Evolutionary conservation across 768 basidiomycete genomes (phyloP), one percentile per base, ranked within the genome.

Genomic region (Hericium alpestre): DNA sequence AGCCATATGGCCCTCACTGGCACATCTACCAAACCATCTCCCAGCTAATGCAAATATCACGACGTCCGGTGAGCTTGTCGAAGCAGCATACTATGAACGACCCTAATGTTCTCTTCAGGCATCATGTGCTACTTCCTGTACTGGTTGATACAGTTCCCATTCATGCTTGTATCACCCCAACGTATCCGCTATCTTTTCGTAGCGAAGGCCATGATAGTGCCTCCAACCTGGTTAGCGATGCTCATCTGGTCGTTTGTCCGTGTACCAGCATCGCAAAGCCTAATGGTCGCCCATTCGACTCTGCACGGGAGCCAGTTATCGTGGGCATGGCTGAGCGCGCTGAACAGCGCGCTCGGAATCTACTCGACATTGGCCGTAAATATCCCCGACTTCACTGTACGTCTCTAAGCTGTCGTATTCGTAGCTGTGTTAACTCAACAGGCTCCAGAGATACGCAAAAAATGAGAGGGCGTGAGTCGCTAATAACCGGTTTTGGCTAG

Each of bases 321-420:
- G n/a, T 90, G 88, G 86, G 86, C 80, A 2, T 93, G 87, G 87
- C 70, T 95, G 51, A 76, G 76, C 54, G 81, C 83, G 0, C 64
- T 95, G 58, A 93, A 91, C 65, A 82, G 84, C 54, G 84, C 85
- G 1, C 70, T 93, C 20, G 89, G 88, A 0, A 79, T 81, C 59
- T 93, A 85, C 68, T 72, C 84, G 4, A 87, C 85, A 9, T 71
- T 88, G 13, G 77, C 84, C 0, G 83, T 88, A 61, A 91, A 91
- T 64, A 90, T 91, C 57, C 85, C 90, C 1, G 92, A 94, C 69
- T 91, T 94, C 65, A 90, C 90, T 22, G 74, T 76, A 58, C 54
- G 70, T 61, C 4, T 15, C 43, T 27, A n/a, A 9, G 8, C 1
- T 18, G 4, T 23, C 16, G 6, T 27, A 5, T 40, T 5, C 25